Evolutionary conservation across 306 rosid genomes (phyloP).

Genomic region (Begonia masoniana): DNA sequence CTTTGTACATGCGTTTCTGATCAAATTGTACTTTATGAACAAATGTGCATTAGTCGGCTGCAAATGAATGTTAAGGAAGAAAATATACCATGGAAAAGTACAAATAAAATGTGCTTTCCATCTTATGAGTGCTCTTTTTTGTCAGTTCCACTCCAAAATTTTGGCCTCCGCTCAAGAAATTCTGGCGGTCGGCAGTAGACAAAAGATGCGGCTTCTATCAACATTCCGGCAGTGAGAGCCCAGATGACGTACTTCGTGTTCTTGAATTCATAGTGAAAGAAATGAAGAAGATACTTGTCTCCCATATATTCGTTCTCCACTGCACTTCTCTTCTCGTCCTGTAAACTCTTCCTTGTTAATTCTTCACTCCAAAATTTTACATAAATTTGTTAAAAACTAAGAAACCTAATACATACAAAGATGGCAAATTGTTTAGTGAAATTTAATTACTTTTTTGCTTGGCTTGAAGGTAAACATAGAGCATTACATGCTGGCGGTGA

Average conservation of each 20-base stretch:
- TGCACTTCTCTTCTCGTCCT: slow-evolving; percentile 71
- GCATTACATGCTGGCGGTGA: slow-evolving; percentile 86
- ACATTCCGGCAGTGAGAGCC: slow-evolving; percentile 83
- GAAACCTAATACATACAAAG: too few relatives aligned
- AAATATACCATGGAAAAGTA: too few relatives aligned
- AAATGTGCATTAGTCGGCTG: too few relatives aligned
- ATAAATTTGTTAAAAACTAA: too few relatives aligned
- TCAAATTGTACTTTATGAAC: too few relatives aligned
- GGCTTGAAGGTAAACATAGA: neutral
- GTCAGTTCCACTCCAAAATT: slow-evolving; percentile 30
- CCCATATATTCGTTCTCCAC: slow-evolving; percentile 67
- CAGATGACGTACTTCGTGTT: slow-evolving; percentile 50
- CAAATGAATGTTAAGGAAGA: too few relatives aligned
- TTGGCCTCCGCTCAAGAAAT: slow-evolving; percentile 58
- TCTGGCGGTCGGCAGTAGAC: slow-evolving; percentile 46
- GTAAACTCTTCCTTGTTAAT: slow-evolving; percentile 8
- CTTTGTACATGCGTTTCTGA: too few relatives aligned
- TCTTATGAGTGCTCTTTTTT: too few relatives aligned
- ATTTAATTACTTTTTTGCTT: too few relatives aligned
- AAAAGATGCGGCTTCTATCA: slow-evolving; percentile 51
- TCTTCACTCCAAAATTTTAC: too few relatives aligned
- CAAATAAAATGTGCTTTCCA: too few relatives aligned
- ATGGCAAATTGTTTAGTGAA: neutral
- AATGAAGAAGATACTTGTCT: slow-evolving; percentile 48
- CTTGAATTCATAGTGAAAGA: slow-evolving; percentile 44